These are phyloP conservation scores for Aspergillus wentii DNA, from an alignment of 495 filamentous ascomycete genomes.

Conservation along the genomic window DNA sequence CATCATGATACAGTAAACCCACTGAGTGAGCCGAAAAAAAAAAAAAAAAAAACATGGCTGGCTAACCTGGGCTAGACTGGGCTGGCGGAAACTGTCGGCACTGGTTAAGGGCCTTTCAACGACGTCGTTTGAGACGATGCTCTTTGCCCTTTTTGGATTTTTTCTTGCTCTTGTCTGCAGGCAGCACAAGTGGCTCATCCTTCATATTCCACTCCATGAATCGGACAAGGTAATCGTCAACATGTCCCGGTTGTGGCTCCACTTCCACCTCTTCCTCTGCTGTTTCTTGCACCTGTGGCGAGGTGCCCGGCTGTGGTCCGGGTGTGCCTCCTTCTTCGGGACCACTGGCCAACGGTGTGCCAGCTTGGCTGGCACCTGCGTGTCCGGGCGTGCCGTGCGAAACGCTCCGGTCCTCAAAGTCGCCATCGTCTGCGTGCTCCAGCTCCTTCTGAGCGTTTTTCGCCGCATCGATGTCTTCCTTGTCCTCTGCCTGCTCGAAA, in stretches of 20 bases:
- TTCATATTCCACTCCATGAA: constrained; percentile 74
- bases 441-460: constrained; percentile 85
- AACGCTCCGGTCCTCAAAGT: constrained; percentile 74
- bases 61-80: no score
- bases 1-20: not conserved
- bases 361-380: constrained; percentile 20
- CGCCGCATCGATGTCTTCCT: constrained; percentile 85
- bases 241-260: constrained; percentile 41
- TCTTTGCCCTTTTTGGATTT: constrained; percentile 72
- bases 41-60: constrained; percentile 3
- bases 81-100: no score
- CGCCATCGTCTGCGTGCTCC: constrained; percentile 76
- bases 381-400: constrained; percentile 33
- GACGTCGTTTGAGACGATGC: constrained; percentile 41
- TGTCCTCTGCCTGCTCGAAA: constrained; percentile 85
- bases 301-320: constrained; percentile 7
- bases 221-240: constrained; percentile 84
- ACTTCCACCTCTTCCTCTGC: constrained; percentile 32
- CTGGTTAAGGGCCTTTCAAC: no score
- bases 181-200: constrained; percentile 72
- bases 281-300: constrained; percentile 8
- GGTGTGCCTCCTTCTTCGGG: constrained; percentile 12
- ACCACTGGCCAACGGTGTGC: constrained; percentile 21
- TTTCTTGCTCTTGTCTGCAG: constrained; percentile 77
- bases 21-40: constrained; percentile 2